Base-by-base conservation (phyloP, 208 protist genomes). In the Herpetomonas muscarum region DNA sequence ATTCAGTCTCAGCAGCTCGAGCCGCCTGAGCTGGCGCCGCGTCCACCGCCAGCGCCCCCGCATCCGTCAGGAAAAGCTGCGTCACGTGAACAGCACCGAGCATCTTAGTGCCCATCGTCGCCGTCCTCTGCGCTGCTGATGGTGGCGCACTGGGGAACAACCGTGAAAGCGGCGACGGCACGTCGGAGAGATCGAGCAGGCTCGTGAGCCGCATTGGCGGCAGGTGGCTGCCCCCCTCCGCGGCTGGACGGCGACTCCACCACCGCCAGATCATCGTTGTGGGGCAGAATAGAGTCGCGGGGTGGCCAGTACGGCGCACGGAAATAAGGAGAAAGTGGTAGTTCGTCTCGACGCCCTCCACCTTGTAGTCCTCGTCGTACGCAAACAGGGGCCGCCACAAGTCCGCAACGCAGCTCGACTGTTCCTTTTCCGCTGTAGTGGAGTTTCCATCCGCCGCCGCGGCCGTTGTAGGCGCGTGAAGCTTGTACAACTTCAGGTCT, bases 261-360 rank as follows among this genome's bases (percentile, higher is more conserved):
- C 76, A 81, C 24, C 46, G 25, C 51, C 66, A 74, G 3, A 87
- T 48, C 17, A 36, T 46, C 12, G 41, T 2, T 12, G 77, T 29
- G 31, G 66, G 68, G 37, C 79, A 65, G 25, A 87, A 56, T 12
- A 87, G 56, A 9, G 72, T 64, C 19, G 74, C 83, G 9, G 64
- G 46, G 3, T 51, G 44, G 13, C 74, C 84, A 13, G 62, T 37
- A 10, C 64, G 66, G 7, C 70, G 62, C n/a, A 85, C 77, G 30
- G 28, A 73, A 19, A 91, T 6, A 21, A 91, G 51, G 2, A 91
- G 53, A 53, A 74, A 75, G 41, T 81, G 48, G 12, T 55, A 46
- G 31, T 53, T 49, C 31, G 55, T 65, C 45, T 81, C 67, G 4
- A 91, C 77, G 17, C 60, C 62, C 37, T 91, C 79, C 29, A 91